These are phyloP conservation scores for Trichosporon ovoides DNA, from an alignment of 1,284 basidiomycete genomes.

Conservation along the genomic window DNA sequence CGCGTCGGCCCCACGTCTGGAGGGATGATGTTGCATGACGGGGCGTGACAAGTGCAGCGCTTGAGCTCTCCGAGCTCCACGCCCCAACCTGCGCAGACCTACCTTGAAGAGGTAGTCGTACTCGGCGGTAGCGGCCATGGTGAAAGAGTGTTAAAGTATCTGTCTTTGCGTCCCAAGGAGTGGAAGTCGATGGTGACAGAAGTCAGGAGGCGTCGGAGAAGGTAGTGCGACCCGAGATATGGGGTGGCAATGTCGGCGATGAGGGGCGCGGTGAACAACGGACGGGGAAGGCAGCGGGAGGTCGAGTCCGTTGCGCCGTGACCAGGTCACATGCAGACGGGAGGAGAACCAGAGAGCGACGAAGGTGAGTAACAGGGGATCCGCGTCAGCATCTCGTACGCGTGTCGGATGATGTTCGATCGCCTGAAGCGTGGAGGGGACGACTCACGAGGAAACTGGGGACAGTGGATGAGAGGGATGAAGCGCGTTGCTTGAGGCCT, in stretches of 20 bases:
- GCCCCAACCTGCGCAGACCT: slow-evolving; percentile 8
- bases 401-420: not conserved
- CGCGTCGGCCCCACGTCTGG: not conserved
- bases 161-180: not conserved
- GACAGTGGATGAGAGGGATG: not conserved
- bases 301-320: too few relatives aligned
- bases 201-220: not conserved
- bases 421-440: not conserved
- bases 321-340: too few relatives aligned
- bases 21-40: not conserved
- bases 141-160: slow-evolving; percentile 6
- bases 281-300: too few relatives aligned
- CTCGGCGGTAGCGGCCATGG: slow-evolving; percentile 61
- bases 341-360: too few relatives aligned
- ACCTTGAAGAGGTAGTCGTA: slow-evolving; percentile 95
- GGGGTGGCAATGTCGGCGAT: too few relatives aligned
- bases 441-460: not conserved
- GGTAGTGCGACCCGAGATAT: too few relatives aligned
- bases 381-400: not conserved
- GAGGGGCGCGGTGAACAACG: too few relatives aligned
- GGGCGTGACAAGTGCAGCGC: slow-evolving; percentile 1
- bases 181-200: not conserved
- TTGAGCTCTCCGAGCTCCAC: not conserved
- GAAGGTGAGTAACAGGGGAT: not conserved
- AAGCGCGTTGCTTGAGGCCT: not conserved